Percentiles rank a stretch among this genome's conserved stretches.
These are phyloP conservation scores for Diaporthe ilicicola DNA, from an alignment of 2,329 filamentous ascomycete species.

Conservation along the genomic window DNA sequence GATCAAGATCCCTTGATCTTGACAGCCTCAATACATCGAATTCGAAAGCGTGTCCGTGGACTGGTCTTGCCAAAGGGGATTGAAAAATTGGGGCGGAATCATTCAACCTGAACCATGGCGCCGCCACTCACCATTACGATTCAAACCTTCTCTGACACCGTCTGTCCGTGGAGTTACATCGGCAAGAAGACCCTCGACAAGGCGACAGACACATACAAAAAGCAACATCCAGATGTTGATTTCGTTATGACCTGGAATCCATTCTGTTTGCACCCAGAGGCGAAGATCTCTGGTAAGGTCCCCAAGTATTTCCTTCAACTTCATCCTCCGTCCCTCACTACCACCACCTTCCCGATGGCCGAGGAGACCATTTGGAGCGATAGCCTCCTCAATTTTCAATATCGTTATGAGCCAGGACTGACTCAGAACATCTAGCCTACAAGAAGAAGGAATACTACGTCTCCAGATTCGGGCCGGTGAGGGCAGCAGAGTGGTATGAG, in stretches of 20 bases:
- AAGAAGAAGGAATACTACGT: slow-evolving; percentile 50
- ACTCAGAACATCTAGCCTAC: slow-evolving; percentile 39
- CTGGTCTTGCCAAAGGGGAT: not conserved
- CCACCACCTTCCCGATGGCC: too few relatives aligned
- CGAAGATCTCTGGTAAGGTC: slow-evolving; percentile 39
- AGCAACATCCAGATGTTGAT: slow-evolving; percentile 50
- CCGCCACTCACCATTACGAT: slow-evolving; percentile 46
- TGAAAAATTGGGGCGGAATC: not conserved
- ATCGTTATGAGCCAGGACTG: not conserved
- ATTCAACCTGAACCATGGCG: not conserved
- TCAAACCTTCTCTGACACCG: slow-evolving; percentile 58
- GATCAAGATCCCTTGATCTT: not conserved
- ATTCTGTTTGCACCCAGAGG: slow-evolving; percentile 53
- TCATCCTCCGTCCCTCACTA: not conserved
- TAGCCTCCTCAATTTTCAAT: not conserved
- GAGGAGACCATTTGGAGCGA: too few relatives aligned
- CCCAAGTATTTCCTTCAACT: not conserved
- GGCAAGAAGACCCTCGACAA: slow-evolving; percentile 55
- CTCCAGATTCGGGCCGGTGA: slow-evolving; percentile 38
- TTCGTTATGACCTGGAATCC: slow-evolving; percentile 59
- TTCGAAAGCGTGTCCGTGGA: not conserved
- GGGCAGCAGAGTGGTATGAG: slow-evolving; percentile 40
- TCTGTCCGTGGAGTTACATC: slow-evolving; percentile 63
- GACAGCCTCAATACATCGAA: not conserved
- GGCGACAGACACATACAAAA: slow-evolving; percentile 52